Base-by-base conservation (phyloP, 2,329 filamentous ascomycete species). In the Xylaria digitata region DNA sequence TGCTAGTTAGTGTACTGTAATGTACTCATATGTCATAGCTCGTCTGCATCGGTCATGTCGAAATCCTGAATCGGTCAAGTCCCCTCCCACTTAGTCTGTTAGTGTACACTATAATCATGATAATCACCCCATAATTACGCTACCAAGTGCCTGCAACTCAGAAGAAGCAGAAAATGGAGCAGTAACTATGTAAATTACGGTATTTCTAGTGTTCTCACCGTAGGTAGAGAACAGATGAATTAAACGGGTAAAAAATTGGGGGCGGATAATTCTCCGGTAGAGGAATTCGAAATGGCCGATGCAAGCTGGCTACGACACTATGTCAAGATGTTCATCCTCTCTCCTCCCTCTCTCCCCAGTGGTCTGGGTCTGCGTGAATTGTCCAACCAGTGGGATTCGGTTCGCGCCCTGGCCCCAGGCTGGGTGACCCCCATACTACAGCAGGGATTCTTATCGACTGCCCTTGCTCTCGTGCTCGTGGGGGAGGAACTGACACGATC, bases 341-440 rank as follows among this genome's bases (percentile, higher is more conserved):
- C 26, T 45, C 42, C 2, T 19, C 15, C 15, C 42, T 6, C 45
- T 23, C 34, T 40, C 37, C 13, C 37, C 37, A 40, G 37, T 40
- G 37, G 37, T 15, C 37, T 40, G 37, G 19, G 19, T 48, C n/a
- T 37, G 50, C 19, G 50, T 34, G n/a, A 34, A 46, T 55, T 37
- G 45, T 61, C 59, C 49, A 50, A 40, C 19, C 45, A n/a, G 52
- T 46, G 32, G 52, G 26, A 23, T 57, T 26, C 63, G 46, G 46
- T 42, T 55, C 58, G 40, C 34, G 56, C 21, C 54, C 45, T 60
- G 49, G n/a, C 48, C 26, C 26, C 30, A 42, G 21, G 42, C 50
- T 19, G 42, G 48, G 40, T 61, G 57, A 66, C 66, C 66, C 63
- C 63, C 63, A 61, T 68, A 59, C 66, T 53, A 55, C 55, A 60